phyloP scores from a whole-genome alignment of 129 eudicot genomes.

The Helichrysum umbraculigerum region DNA sequence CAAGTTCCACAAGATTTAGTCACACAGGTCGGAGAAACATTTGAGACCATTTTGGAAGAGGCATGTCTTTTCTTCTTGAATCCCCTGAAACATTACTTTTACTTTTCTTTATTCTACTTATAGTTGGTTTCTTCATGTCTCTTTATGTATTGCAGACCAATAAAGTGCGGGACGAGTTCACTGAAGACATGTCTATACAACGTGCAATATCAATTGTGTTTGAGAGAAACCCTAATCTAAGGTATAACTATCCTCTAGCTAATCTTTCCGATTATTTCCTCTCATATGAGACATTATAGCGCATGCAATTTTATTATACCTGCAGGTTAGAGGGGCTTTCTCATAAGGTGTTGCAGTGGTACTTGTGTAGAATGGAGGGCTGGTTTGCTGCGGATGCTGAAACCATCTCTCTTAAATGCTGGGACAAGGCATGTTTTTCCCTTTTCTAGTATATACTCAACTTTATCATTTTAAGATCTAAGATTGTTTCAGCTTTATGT shows the following conservation, averaged over 20 bases:
- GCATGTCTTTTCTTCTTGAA: conserved; percentile 40
- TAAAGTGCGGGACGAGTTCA: conserved; percentile 62
- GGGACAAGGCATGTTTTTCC: conserved; percentile 73
- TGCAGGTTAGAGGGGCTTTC: conserved; percentile 82
- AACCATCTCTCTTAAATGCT: conserved; percentile 81
- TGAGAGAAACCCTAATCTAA: conserved; percentile 79
- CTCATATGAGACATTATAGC: background rate
- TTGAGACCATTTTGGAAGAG: conserved; percentile 85
- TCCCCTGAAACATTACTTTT: background rate
- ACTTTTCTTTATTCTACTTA: conserved; percentile 1
- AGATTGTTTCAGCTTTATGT: background rate
- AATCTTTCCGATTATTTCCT: background rate
- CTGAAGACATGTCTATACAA: conserved; percentile 78
- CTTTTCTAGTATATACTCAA: background rate
- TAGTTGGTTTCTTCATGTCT: conserved; percentile 14
- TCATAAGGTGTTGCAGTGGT: conserved; percentile 97
- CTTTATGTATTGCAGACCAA: conserved; percentile 54
- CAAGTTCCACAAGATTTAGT: conserved; percentile 93
- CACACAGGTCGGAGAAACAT: conserved; percentile 77
- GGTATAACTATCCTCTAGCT: conserved; percentile 39
- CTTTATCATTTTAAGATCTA: conserved; percentile 11
- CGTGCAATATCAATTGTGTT: conserved; percentile 80
- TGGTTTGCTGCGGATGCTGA: conserved; percentile 99
- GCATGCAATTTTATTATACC: background rate
- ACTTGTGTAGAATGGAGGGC: conserved; percentile 99